These are phyloP conservation scores for Truncatella angustata DNA, from an alignment of 2,329 filamentous ascomycete species.

Conservation along the genomic window DNA sequence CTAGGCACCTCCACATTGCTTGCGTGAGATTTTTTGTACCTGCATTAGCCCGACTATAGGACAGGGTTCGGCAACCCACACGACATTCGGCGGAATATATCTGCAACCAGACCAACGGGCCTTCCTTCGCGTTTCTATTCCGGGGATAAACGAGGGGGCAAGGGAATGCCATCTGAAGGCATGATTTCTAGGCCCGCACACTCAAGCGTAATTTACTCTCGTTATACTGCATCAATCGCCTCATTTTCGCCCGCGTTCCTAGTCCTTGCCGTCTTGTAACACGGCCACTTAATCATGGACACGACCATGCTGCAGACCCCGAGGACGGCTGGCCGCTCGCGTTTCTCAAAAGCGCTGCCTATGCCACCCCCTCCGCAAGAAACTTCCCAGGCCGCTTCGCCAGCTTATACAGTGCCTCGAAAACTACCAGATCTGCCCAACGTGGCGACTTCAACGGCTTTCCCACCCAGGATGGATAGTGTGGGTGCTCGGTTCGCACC, in stretches of 20 bases:
- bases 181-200: neutral
- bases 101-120: constrained; percentile 2
- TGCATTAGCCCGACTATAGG: constrained; percentile 12
- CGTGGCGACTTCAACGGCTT: constrained; percentile 9
- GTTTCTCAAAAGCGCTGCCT: constrained; percentile 59
- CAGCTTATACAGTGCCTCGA: constrained; percentile 22
- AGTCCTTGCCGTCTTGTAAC: constrained; percentile 9
- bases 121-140: neutral
- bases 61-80: constrained; percentile 5
- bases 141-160: neutral
- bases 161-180: constrained; percentile 1
- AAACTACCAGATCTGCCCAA: constrained; percentile 20
- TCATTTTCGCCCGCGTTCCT: constrained; percentile 3
- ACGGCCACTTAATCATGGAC: constrained; percentile 1
- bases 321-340: constrained; percentile 46
- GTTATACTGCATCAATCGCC: constrained; percentile 3
- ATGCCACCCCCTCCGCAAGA: constrained; percentile 40
- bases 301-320: constrained; percentile 27
- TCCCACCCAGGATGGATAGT: constrained; percentile 27
- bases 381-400: constrained; percentile 12
- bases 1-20: too few relatives aligned
- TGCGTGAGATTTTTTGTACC: constrained; percentile 9
- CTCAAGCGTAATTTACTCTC: constrained; percentile 2
- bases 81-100: constrained; percentile 7
- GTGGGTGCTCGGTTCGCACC: constrained; percentile 21